A percentile compares a stretch with the other conserved stretches of the same genome.
phyloP scores from a whole-genome alignment of 345 rosid genomes.

The Geranium brycei region DNA sequence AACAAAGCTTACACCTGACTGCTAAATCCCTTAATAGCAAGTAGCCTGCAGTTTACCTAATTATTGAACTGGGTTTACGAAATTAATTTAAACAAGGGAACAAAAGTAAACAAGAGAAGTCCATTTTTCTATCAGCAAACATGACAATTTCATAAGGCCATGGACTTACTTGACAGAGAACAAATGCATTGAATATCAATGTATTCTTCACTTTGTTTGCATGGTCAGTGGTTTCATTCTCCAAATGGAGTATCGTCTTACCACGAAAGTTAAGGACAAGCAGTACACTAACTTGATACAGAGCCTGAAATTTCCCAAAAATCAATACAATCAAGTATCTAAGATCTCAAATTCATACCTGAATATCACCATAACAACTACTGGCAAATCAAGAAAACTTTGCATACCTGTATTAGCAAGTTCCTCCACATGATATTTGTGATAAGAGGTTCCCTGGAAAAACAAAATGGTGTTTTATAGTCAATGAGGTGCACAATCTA shows the following conservation, averaged over 20 bases:
- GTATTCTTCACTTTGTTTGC: conserved; percentile 62
- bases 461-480: conserved; percentile 2
- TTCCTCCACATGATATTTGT: conserved; percentile 99
- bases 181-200: conserved; percentile 85
- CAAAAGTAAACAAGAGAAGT: not conserved
- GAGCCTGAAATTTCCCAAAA: conserved; percentile 34
- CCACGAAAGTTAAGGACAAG: conserved; percentile 68
- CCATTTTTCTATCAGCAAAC: no score
- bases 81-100: not conserved
- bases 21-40: not conserved
- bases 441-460: conserved; percentile 81
- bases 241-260: conserved; percentile 39
- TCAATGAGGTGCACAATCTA: not conserved
- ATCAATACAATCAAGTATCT: no score
- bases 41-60: not conserved
- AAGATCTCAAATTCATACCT: no score
- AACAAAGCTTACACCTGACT: not conserved
- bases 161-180: conserved; percentile 71
- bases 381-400: not conserved
- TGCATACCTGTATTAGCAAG: conserved; percentile 66
- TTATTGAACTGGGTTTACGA: not conserved
- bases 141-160: not conserved
- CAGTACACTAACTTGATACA: conserved; percentile 68
- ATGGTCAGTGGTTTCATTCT: conserved; percentile 16
- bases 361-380: not conserved